These are phyloP conservation scores for Zygoascus tannicola DNA, from an alignment of 805 yeast species.

Conservation along the genomic window DNA sequence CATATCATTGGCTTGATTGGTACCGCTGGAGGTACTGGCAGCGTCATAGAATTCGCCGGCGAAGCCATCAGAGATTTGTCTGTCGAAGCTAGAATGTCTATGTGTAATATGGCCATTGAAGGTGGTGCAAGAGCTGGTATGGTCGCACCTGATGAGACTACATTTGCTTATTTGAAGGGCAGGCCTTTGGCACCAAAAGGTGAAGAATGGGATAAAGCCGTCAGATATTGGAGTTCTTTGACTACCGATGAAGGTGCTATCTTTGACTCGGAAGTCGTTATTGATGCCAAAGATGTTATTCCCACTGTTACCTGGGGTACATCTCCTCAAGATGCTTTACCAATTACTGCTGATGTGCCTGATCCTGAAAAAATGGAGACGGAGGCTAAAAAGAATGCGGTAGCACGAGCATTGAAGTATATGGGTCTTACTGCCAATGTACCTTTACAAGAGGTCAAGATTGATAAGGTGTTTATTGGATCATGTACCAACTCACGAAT, in stretches of 20 bases:
- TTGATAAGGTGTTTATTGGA: conserved; percentile 95
- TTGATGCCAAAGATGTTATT: conserved; percentile 74
- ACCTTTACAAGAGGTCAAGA: conserved; percentile 59
- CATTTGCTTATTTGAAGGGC: conserved; percentile 83
- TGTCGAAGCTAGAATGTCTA: conserved; percentile 98
- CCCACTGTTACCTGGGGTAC: conserved; percentile 99
- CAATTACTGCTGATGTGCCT: conserved; percentile 84
- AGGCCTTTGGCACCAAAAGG: conserved; percentile 94
- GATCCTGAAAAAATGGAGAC: conserved; percentile 62
- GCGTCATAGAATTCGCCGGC: conserved; percentile 95
- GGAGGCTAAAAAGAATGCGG: conserved; percentile 67
- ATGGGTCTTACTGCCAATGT: conserved; percentile 86
- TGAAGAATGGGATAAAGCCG: conserved; percentile 91
- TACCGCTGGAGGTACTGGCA: conserved; percentile 99
- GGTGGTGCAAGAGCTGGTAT: conserved; percentile 99
- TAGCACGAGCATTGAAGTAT: conserved; percentile 84
- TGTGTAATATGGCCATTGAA: conserved; percentile 98
- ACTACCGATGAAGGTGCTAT: conserved; percentile 83
- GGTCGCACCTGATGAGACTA: conserved; percentile 90
- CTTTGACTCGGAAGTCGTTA: conserved; percentile 74
- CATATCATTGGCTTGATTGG: conserved; percentile 96
- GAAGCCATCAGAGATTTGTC: conserved; percentile 81
- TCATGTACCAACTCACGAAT: conserved; percentile 97
- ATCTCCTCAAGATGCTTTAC: conserved; percentile 97
- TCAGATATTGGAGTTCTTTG: conserved; percentile 81